Evolutionary conservation across 805 yeast species (phyloP), one percentile per base, ranked within the genome.

Genomic region (Scheffersomyces coipomensis): DNA sequence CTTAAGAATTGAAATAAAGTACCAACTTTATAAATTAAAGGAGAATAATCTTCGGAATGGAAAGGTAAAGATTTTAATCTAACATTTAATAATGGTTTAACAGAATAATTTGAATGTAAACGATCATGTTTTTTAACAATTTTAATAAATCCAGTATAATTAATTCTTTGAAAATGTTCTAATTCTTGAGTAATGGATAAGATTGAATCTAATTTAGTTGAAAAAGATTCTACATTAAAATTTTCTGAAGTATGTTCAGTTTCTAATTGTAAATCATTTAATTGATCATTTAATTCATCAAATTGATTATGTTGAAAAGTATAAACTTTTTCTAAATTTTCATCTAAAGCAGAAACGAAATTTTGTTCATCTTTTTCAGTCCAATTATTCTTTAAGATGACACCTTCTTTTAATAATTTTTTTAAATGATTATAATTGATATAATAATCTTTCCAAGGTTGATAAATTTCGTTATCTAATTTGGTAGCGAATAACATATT

Each of bases 81-180:
- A 21, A 91, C 97, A 48, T 88, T 87, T 52, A 93, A 70, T 51
- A 93, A 67, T 0, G 98, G 96, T 59, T 81, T 84, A 18, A 91
- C 97, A n/a, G 93, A 84, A 62, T 85, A 93, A 47, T 79, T 75
- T 23, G 89, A 77, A 63, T 90, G 97, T 47, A 91, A 62, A 38
- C 97, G 79, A 66, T 93, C 98, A 58, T 93, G 99, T 66, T 91
- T 91, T 68, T 91, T 90, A 48, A 90, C 97, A 51, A 93, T 88
- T 60, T 93, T 93, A 53, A 82, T 76, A 66, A 93, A 91, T 1
- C 97, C 99, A 11, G 99, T 91, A 68, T 84, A 93, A 65, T 93
- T 93, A 50, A 91, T 65, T 54, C 99, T 76, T 30, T 95, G 84
- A 66, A 93, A 93, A 57, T 81, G 87, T 60, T 90, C 97, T 51